These are phyloP conservation scores for Botrytis pseudocinerea DNA, from an alignment of 2,329 filamentous ascomycete genomes.

Conservation along the genomic window DNA sequence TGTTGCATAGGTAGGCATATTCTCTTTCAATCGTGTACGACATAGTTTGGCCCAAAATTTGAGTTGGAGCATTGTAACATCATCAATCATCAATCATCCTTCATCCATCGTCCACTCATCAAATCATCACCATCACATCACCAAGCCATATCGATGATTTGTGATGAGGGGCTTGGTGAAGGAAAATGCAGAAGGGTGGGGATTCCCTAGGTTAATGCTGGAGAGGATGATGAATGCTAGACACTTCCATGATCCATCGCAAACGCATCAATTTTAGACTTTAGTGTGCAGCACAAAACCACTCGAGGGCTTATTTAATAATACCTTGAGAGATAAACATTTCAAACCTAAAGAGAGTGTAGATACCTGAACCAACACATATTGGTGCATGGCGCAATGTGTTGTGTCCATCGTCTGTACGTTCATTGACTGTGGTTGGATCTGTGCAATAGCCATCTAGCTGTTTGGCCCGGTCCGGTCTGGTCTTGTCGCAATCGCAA, in stretches of 20 bases:
- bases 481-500: background rate
- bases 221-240: background rate
- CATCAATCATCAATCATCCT: background rate
- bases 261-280: slow-evolving; percentile 7
- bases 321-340: slow-evolving; percentile 10
- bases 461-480: background rate
- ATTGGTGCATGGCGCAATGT: slow-evolving; percentile 14
- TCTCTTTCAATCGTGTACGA: slow-evolving; percentile 22
- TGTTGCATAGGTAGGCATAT: slow-evolving; percentile 1
- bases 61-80: slow-evolving; percentile 6
- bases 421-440: background rate
- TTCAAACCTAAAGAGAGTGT: slow-evolving; percentile 1
- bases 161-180: slow-evolving; percentile 10
- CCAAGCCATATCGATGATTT: background rate
- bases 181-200: slow-evolving; percentile 12
- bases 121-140: background rate
- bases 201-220: background rate
- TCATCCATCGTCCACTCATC: no score
- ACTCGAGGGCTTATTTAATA: background rate
- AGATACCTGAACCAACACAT: background rate
- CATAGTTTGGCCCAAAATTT: slow-evolving; percentile 17
- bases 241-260: slow-evolving; percentile 4
- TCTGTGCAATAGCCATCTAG: background rate
- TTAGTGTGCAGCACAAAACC: slow-evolving; percentile 6
- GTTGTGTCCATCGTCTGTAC: slow-evolving; percentile 6